Evolutionary conservation across 2,329 filamentous ascomycete genomes (phyloP), one percentile per base, ranked within the genome.

Genomic region (Byssothecium circinans): DNA sequence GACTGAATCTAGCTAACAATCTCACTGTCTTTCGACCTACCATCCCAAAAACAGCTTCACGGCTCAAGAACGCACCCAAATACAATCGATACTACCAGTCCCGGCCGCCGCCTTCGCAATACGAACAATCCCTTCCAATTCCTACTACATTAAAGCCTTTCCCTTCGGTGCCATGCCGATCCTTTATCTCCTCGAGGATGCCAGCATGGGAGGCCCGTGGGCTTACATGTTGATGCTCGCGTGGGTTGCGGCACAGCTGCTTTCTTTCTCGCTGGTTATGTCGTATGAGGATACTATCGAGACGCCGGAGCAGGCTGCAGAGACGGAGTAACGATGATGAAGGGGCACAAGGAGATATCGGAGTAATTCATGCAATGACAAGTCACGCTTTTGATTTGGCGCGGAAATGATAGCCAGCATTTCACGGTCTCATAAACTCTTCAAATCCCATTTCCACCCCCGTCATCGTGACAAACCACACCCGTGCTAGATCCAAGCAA

Each of bases 391-490:
- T 10, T 25, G 23, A 6, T 25, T 10, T 6, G 23, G 23, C 5
- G 5, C 23, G 23, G 10, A 25, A 25, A 12, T 12, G 29, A 32
- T 8, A 32, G 29, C 5, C 14, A 32, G 6, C 10, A 32, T 8
- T 15, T 17, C 23, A 39, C 22, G 23, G 2, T 17, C 33, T 41
- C 12, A 55, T 40, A 25, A 64, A 61, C 42, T 62, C 53, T 11
- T 55, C 53, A 27, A 51, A 44, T 8, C 58, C 58, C 3, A 54
- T 40, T 34, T 58, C 51, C n/a, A 51, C 43, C 2, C 60, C 61
- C 1, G 59, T 61, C 22, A 64, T 57, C 11, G 55, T 37, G 2
- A 48, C 32, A 19, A 47, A 62, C 59, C 56, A 62, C 5, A 41
- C 32, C 43, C 38, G 52, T 19, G 56, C 61, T 10, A 57, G n/a